These are phyloP conservation scores for Phytopythium mirpurense DNA, from an alignment of 352 stramenopile species.

Conservation along the genomic window DNA sequence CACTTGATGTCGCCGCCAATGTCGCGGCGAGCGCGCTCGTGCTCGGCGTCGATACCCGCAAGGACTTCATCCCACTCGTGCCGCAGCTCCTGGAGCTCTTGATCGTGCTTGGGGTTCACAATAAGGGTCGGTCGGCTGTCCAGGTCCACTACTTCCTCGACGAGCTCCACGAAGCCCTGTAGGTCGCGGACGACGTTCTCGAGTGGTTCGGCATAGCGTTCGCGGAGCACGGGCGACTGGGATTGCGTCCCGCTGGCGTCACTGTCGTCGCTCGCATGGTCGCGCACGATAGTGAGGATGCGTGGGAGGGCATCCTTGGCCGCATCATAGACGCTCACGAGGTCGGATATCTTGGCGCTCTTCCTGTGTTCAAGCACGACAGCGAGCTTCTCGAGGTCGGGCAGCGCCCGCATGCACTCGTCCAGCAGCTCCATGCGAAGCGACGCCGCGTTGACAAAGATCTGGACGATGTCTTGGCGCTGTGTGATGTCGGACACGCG, in stretches of 20 bases:
- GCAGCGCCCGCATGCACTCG: slow-evolving; percentile 83
- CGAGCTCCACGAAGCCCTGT: slow-evolving; percentile 56
- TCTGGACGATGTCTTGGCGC: slow-evolving; percentile 90
- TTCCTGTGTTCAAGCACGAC: slow-evolving; percentile 67
- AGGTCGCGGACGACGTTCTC: slow-evolving; percentile 63
- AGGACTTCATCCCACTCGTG: slow-evolving; percentile 73
- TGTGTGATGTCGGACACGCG: slow-evolving; percentile 80
- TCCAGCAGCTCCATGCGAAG: slow-evolving; percentile 86
- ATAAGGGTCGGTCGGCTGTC: slow-evolving; percentile 73
- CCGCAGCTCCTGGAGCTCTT: slow-evolving; percentile 69
- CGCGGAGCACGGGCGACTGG: slow-evolving; percentile 24
- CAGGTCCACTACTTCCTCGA: slow-evolving; percentile 83
- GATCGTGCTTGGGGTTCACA: slow-evolving; percentile 81
- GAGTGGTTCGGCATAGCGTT: slow-evolving; percentile 41
- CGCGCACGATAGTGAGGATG: slow-evolving; percentile 45
- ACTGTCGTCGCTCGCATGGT: slow-evolving; percentile 13
- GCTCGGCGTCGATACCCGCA: slow-evolving; percentile 78
- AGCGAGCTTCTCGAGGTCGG: slow-evolving; percentile 70
- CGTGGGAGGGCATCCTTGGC: slow-evolving; percentile 63
- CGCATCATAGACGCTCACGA: slow-evolving; percentile 83
- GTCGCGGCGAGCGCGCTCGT: slow-evolving; percentile 44
- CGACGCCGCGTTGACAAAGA: slow-evolving; percentile 88
- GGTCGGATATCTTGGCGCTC: slow-evolving; percentile 66
- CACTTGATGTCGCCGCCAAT: slow-evolving; percentile 88
- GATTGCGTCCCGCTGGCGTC: background rate